Conservation (phyloP, 371 early-diverging fungal species). For the Mortierella sp. region DNA sequence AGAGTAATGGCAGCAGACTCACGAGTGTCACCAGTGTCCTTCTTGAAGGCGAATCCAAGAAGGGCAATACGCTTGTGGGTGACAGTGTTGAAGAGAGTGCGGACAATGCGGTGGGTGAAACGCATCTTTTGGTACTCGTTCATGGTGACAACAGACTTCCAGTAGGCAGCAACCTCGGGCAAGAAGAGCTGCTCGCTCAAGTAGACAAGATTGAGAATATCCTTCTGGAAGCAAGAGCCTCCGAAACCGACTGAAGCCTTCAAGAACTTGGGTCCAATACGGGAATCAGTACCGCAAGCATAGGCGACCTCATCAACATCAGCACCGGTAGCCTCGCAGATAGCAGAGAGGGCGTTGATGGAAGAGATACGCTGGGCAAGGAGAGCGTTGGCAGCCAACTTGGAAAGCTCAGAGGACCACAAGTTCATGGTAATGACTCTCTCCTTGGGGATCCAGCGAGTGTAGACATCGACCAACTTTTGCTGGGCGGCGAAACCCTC, state of each 20-base stretch:
- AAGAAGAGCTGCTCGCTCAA: constrained; percentile 86
- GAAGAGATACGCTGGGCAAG: constrained; percentile 96
- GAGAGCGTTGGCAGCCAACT: constrained; percentile 96
- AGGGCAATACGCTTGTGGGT: constrained; percentile 88
- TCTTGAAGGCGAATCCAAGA: constrained; percentile 96
- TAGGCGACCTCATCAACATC: constrained; percentile 95
- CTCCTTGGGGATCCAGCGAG: constrained; percentile 83
- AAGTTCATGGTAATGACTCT: constrained; percentile 92
- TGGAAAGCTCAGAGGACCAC: constrained; percentile 96
- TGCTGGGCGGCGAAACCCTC: constrained; percentile 84
- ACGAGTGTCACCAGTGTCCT: constrained; percentile 96
- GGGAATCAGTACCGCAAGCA: constrained; percentile 90
- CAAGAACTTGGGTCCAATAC: constrained; percentile 94
- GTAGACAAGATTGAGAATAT: constrained; percentile 93
- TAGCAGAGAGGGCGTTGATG: constrained; percentile 92
- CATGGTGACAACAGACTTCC: constrained; percentile 91
- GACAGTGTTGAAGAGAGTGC: constrained; percentile 86
- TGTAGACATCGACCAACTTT: constrained; percentile 79
- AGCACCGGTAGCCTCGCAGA: constrained; percentile 97
- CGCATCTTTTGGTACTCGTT: constrained; percentile 95
- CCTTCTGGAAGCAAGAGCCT: constrained; percentile 97
- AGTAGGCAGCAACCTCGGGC: constrained; percentile 95
- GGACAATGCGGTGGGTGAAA: constrained; percentile 81
- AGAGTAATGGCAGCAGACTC: constrained; percentile 94
- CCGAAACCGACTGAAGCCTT: constrained; percentile 96